phyloP scores from a whole-genome alignment of 2,329 filamentous ascomycete species.

The Cercospora janseana region DNA sequence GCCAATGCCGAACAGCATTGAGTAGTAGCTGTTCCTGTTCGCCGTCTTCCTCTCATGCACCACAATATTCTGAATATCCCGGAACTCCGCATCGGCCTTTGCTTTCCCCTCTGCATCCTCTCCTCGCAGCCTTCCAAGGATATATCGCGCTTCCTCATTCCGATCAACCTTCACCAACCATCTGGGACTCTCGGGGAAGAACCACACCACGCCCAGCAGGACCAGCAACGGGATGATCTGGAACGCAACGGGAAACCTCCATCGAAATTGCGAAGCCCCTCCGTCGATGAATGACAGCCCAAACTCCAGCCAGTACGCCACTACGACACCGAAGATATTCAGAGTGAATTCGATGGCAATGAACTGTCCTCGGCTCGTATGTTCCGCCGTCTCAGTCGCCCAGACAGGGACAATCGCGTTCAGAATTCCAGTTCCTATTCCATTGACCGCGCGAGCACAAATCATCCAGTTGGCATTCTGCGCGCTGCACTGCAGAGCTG shows the following conservation, averaged over 20 bases:
- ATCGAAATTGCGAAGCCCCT: conserved; percentile 21
- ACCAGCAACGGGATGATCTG: conserved; percentile 61
- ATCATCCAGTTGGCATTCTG: conserved; percentile 66
- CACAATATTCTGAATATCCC: conserved; percentile 65
- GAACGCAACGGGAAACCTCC: conserved; percentile 63
- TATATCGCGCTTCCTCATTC: conserved; percentile 64
- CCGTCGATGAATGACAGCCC: conserved; percentile 27
- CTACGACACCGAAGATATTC: conserved; percentile 66
- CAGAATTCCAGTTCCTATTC: conserved; percentile 65
- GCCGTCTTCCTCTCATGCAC: conserved; percentile 53
- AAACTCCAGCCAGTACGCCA: conserved; percentile 44
- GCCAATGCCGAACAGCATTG: conserved; percentile 37
- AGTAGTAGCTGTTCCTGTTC: conserved; percentile 33
- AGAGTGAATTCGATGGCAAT: conserved; percentile 60
- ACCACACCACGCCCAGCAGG: conserved; percentile 51
- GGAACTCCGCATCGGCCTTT: conserved; percentile 62
- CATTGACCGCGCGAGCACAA: conserved; percentile 31
- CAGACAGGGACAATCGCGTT: conserved; percentile 70
- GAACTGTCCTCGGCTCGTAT: conserved; percentile 61
- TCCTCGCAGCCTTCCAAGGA: conserved; percentile 63
- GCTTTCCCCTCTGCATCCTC: conserved; percentile 38
- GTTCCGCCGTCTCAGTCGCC: conserved; percentile 67
- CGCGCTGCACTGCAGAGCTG: conserved; percentile 63
- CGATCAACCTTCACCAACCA: conserved; percentile 66
- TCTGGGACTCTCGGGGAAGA: conserved; percentile 66